A percentile compares a stretch with the other conserved stretches of the same genome.
phyloP scores from a whole-genome alignment of 352 stramenopile genomes.

The Phytopythium oedochilum region DNA sequence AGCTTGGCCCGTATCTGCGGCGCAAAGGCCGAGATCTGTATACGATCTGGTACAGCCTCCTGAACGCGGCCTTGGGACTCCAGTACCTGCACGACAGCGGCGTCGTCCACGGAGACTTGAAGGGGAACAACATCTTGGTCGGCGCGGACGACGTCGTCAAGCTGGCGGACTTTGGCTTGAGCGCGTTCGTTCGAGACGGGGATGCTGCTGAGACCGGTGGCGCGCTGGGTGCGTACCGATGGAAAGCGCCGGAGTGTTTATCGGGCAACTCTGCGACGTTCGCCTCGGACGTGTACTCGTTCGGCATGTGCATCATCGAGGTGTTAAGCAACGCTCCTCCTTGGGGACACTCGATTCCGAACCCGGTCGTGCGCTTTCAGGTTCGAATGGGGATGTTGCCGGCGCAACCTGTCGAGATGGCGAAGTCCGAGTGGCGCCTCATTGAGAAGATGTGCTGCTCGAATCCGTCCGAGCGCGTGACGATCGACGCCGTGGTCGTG shows the following conservation, averaged over 20 bases:
- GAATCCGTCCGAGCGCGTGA: background rate
- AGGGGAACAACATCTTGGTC: slow-evolving; percentile 24
- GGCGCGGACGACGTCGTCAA: slow-evolving; percentile 18
- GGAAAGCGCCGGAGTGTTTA: slow-evolving; percentile 22
- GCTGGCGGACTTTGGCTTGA: slow-evolving; percentile 27
- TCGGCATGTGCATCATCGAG: background rate
- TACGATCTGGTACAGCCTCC: background rate
- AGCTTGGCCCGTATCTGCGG: slow-evolving; percentile 16
- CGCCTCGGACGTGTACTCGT: background rate
- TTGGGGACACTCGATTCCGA: background rate
- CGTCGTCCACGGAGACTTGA: background rate
- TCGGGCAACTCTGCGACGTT: background rate
- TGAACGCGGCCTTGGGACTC: background rate
- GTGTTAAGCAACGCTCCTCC: background rate
- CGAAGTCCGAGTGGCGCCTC: background rate
- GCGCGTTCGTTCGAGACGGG: background rate
- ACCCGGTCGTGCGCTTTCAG: background rate
- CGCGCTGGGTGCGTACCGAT: slow-evolving; percentile 15
- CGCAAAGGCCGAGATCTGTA: background rate
- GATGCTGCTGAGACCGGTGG: background rate
- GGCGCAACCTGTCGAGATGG: background rate
- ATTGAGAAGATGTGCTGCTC: background rate
- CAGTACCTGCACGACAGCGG: background rate
- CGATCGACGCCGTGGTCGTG: background rate
- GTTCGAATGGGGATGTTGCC: background rate